Evolutionary conservation across 768 basidiomycete species (phyloP), one percentile per base, ranked within the genome.

Genomic region (Serendipita sp.): DNA sequence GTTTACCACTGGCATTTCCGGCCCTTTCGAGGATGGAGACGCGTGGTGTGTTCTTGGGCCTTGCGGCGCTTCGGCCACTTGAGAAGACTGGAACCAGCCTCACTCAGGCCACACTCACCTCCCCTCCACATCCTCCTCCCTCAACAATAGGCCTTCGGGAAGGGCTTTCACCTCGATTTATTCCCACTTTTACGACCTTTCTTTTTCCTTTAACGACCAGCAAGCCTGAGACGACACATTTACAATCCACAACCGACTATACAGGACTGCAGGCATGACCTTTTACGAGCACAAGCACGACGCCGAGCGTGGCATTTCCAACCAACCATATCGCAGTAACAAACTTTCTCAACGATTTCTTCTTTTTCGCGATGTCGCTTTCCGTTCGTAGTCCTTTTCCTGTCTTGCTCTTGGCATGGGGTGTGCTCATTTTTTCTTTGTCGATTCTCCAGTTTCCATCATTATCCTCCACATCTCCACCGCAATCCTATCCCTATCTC

Each of bases 261-360:
- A 7, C 20, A 50, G 28, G 28, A 22, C 28, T 50, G 20, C 45
- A 24, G 31, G 24, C 53, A 58, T 58, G 53, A 26, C 53, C 33
- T 58, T 34, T 11, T 24, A 58, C 53, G 53, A 58, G 17, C 17
- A 58, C 17, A 28, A 58, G 24, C 24, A 58, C 17, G 53, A 58
- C 53, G 33, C 53, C 20, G 53, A 58, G 53, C 53, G 53, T 58
- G 53, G 53, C 24, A 58, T 50, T 50, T 50, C 45, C 38, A 38
- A 33, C 24, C 22, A 58, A 58, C 53, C 17, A n/a, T 31, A 30
- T 24, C 53, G 13, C 17, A 48, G 9, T n/a, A 28, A 13, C 24
- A 58, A n/a, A 26, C 17, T n/a, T 31, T 58, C 53, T 2, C 26
- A 58, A 26, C 22, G 53, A 34, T 58, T 58, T 58, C 53, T 58